Conservation (phyloP, 768 basidiomycete species). For the Amanita brunnescens region DNA sequence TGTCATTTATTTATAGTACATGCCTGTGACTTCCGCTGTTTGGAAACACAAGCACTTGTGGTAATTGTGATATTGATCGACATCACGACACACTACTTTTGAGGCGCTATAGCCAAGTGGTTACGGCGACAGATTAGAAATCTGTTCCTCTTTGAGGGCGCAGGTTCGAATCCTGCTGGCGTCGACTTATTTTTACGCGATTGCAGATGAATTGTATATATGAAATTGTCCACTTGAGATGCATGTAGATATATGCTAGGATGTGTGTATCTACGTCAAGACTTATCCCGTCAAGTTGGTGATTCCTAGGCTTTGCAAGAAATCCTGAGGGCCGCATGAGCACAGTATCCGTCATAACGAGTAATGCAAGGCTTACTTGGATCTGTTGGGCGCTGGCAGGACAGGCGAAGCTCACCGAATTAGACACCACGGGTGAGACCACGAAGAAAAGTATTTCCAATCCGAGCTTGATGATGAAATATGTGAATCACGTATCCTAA, state of each 20-base stretch:
- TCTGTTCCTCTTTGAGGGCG: conserved; percentile 50
- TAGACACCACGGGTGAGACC: conserved; percentile 57
- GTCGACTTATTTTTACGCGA: conserved; percentile 22
- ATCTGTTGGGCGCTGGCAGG: conserved; percentile 34
- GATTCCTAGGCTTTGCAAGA: conserved; percentile 1
- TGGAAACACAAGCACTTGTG: no score
- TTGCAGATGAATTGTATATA: neutral
- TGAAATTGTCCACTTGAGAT: neutral
- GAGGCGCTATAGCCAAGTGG: conserved; percentile 62
- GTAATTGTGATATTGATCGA: no score
- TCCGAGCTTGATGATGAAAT: conserved; percentile 36
- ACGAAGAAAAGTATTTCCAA: conserved; percentile 57
- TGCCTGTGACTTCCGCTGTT: no score
- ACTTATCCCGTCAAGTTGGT: neutral
- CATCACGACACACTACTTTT: neutral
- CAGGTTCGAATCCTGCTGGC: conserved; percentile 56
- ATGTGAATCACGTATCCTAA: neutral
- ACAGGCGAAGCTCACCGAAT: conserved; percentile 53
- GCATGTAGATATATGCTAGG: neutral
- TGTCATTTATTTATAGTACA: no score
- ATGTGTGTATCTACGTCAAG: neutral
- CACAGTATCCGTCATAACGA: neutral
- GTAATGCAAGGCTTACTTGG: neutral
- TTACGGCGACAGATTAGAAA: conserved; percentile 70
- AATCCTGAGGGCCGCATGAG: neutral